Base-by-base conservation (phyloP, 2,329 filamentous ascomycete genomes). In the Lachnellula subtilissima region DNA sequence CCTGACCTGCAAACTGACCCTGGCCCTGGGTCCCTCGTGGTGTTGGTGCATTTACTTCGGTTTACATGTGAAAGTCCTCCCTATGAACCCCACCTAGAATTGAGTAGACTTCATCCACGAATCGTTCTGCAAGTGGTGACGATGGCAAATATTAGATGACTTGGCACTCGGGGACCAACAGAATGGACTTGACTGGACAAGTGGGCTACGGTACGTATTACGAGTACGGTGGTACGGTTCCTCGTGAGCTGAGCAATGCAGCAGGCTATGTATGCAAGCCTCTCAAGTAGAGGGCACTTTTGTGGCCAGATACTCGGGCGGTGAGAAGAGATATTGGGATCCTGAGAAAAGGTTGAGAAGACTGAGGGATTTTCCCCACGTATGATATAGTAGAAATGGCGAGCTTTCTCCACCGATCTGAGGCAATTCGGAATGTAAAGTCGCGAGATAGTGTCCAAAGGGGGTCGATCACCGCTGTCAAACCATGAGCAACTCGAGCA, bases 371-470 rank as follows among this genome's bases (percentile, higher is more conserved):
- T n/a, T 39, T 8, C 37, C 37, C 37, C 12, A 14, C 8, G 15
- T 22, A 23, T 12, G 7, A 4, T 11, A 15, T 25, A 35, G 23
- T 35, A 37, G 19, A 17, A 17, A 54, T 50, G 37, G 17, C 53
- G 45, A 55, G 58, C 54, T 55, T 62, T 62, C 60, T 62, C 60
- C 58, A 54, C 56, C 49, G 58, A 52, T 28, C 45, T 12, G 51
- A 25, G 52, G 51, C 40, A 50, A 53, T 43, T 35, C 48, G 48
- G 45, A 37, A 42, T 48, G 32, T 39, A 45, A 53, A 55, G 52
- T 48, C 51, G 53, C 50, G 52, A 53, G 43, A 50, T 11, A 32
- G 37, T 43, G 45, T 37, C 39, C 42, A 56, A 47, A 40, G 50
- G 52, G 51, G 53, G 48, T 59, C 52, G 39, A 50, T 56, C 57